Evolutionary conservation across 176 grass and related monocot species (phyloP).

Genomic region (Carex littledalei): DNA sequence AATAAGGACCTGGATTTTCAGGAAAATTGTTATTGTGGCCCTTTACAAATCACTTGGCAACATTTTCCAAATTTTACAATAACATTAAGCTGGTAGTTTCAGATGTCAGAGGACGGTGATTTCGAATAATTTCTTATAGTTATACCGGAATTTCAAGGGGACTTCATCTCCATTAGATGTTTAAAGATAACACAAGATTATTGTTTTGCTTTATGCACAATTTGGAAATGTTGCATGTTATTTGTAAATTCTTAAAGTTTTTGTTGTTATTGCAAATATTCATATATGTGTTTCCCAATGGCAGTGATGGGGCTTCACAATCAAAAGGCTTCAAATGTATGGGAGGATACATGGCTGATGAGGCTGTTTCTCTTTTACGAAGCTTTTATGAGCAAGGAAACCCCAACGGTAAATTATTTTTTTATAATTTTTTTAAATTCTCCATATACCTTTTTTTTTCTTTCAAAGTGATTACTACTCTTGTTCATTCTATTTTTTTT

Average conservation of each 20-base stretch:
- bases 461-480: background rate
- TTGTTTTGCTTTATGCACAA: background rate
- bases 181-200: background rate
- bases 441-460: background rate
- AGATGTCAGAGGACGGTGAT: background rate
- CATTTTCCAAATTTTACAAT: background rate
- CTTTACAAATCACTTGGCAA: background rate
- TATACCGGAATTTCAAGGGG: background rate
- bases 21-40: background rate
- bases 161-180: background rate
- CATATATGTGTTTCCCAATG: background rate
- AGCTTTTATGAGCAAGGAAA: conserved; percentile 96
- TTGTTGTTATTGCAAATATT: background rate
- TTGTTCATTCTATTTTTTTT: conserved; percentile 5
- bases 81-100: background rate
- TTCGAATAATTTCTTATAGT: background rate
- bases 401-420: conserved; percentile 58
- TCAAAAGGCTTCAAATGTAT: conserved; percentile 74
- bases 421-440: too few relatives aligned
- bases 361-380: conserved; percentile 69
- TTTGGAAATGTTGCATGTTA: background rate
- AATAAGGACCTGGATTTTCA: background rate
- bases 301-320: conserved; percentile 29
- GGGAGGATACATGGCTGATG: conserved; percentile 68
- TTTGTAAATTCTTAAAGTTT: background rate